These are phyloP conservation scores for Mycena galericulata DNA, from an alignment of 768 basidiomycete genomes.

Conservation along the genomic window DNA sequence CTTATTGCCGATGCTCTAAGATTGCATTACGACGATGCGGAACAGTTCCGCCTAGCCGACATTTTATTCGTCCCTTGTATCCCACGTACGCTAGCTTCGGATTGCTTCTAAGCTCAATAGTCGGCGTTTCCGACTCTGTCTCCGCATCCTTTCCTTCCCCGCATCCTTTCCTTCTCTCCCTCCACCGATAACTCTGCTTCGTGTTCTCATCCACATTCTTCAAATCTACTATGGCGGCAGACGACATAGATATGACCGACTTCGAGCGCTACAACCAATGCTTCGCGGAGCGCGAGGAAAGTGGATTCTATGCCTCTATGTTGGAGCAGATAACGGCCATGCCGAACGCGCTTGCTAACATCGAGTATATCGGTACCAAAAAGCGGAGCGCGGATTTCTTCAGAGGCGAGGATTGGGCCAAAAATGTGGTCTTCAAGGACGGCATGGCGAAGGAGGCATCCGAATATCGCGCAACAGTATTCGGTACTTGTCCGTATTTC, in stretches of 20 bases:
- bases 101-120: too few species aligned
- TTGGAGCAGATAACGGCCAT: neutral
- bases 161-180: too few species aligned
- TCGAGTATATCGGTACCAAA: constrained; percentile 15
- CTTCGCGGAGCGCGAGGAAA: constrained; percentile 16
- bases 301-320: neutral
- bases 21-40: too few species aligned
- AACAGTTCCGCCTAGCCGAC: too few species aligned
- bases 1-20: too few species aligned
- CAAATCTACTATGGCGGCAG: too few species aligned
- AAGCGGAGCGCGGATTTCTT: neutral
- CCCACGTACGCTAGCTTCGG: too few species aligned
- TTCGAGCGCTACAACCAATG: neutral
- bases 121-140: too few species aligned
- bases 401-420: neutral
- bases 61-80: too few species aligned
- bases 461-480: neutral
- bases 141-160: too few species aligned
- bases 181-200: too few species aligned
- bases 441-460: neutral
- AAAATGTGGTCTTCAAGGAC: neutral
- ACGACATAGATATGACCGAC: neutral
- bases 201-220: neutral
- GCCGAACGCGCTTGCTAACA: neutral
- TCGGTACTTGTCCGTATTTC: neutral